Percentiles rank a stretch among this genome's conserved stretches.
Evolutionary conservation across 257 asterid species (phyloP).

Genomic region (Nicotiana noctiflora): DNA sequence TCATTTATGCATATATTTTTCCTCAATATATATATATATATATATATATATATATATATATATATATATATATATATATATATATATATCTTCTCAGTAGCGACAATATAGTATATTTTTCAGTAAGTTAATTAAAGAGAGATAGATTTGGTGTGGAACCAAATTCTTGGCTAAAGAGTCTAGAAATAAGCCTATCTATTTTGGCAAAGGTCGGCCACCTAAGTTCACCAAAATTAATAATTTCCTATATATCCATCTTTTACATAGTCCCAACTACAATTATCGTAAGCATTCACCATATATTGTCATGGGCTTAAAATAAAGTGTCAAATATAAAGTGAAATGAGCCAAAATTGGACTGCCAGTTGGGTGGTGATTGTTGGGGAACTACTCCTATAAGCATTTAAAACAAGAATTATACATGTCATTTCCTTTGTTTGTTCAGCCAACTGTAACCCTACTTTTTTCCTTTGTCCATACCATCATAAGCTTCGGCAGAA

Average conservation of each 20-base stretch:
- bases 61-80: too few relatives aligned
- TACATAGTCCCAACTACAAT: neutral
- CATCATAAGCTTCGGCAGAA: too few relatives aligned
- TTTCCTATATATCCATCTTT: neutral
- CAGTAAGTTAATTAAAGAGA: too few relatives aligned
- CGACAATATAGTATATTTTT: too few relatives aligned
- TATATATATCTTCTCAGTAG: too few relatives aligned
- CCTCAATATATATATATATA: too few relatives aligned
- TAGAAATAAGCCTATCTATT: neutral
- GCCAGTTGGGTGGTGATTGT: conserved; percentile 1
- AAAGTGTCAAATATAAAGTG: neutral
- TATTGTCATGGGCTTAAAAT: neutral
- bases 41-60: too few relatives aligned
- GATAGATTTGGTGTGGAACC: too few relatives aligned
- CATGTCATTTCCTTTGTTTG: neutral
- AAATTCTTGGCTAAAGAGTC: too few relatives aligned
- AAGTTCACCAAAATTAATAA: neutral
- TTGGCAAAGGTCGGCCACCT: neutral
- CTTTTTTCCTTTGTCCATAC: too few relatives aligned
- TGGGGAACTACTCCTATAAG: neutral
- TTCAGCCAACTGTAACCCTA: neutral
- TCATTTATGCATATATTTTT: too few relatives aligned
- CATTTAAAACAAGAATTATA: neutral
- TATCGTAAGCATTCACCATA: neutral
- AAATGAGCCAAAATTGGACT: neutral